Percentiles rank a stretch among this genome's conserved stretches.
Conservation (phyloP, 805 yeast species). For the Hanseniaspora nectarophila region DNA sequence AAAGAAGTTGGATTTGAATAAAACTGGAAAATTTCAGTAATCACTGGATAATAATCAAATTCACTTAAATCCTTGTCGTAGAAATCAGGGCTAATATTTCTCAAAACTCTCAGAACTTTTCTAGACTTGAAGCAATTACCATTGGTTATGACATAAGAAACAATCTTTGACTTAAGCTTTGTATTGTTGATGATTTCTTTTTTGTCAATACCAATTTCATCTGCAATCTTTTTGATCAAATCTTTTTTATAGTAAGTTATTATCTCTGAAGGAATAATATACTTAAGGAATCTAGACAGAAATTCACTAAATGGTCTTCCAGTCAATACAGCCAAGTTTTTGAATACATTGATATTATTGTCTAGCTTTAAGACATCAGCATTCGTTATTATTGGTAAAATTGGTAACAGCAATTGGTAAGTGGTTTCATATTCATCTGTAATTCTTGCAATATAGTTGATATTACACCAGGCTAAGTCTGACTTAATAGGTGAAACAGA, state of each 20-base stretch:
- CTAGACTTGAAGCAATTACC: slow-evolving; percentile 11
- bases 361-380: slow-evolving; percentile 45
- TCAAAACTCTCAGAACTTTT: slow-evolving; percentile 5
- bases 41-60: slow-evolving; percentile 5
- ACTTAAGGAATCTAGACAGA: slow-evolving; percentile 53
- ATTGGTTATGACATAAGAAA: slow-evolving; percentile 5
- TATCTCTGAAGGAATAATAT: slow-evolving; percentile 65
- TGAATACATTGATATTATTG: slow-evolving; percentile 42
- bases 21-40: slow-evolving; percentile 13
- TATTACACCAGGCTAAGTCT: slow-evolving; percentile 22
- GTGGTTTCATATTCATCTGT: slow-evolving; percentile 46
- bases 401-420: slow-evolving; percentile 71
- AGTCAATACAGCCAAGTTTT: slow-evolving; percentile 50
- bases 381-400: slow-evolving; percentile 58
- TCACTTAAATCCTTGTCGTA: background rate
- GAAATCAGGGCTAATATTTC: slow-evolving; percentile 5
- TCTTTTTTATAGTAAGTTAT: slow-evolving; percentile 49
- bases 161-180: background rate
- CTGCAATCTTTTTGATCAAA: slow-evolving; percentile 34
- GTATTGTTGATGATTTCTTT: background rate
- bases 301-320: slow-evolving; percentile 53
- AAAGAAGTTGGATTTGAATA: slow-evolving; percentile 3
- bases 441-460: slow-evolving; percentile 43
- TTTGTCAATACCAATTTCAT: slow-evolving; percentile 16
- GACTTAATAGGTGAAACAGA: slow-evolving; percentile 1